Evolutionary conservation across 2,329 filamentous ascomycete species (phyloP).

Genomic region (Grosmannia clavigera): DNA sequence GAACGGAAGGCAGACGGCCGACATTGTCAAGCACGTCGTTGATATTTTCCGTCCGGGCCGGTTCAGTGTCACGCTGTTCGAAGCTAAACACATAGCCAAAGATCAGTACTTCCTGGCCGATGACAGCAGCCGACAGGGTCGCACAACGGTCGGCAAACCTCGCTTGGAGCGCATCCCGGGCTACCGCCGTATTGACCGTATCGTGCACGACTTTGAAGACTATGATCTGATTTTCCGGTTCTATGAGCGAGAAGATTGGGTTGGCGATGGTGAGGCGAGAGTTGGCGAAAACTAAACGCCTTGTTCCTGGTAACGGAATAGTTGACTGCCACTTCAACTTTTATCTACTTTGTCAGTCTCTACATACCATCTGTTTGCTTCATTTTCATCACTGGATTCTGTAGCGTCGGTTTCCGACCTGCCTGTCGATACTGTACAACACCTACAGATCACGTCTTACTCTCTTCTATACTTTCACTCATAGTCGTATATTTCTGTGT

Average conservation of each 20-base stretch:
- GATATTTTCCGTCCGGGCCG: slow-evolving; percentile 94
- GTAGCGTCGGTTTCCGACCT: no score
- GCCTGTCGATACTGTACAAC: no score
- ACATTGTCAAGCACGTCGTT: slow-evolving; percentile 88
- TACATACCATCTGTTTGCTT: background rate
- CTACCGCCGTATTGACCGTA: slow-evolving; percentile 82
- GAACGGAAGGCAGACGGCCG: slow-evolving; percentile 74
- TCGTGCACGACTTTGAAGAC: slow-evolving; percentile 93
- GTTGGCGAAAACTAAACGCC: background rate
- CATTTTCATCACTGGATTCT: no score
- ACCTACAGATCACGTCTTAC: no score
- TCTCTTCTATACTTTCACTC: background rate
- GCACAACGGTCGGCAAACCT: slow-evolving; percentile 31
- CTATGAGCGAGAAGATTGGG: slow-evolving; percentile 81
- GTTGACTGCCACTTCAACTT: background rate
- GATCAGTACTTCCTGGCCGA: slow-evolving; percentile 15
- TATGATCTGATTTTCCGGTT: slow-evolving; percentile 96
- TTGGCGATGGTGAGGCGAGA: slow-evolving; percentile 29
- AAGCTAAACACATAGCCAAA: slow-evolving; percentile 52
- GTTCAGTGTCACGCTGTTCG: slow-evolving; percentile 93
- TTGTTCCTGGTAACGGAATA: background rate
- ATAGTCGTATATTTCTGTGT: background rate
- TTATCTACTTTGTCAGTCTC: background rate
- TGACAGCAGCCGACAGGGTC: slow-evolving; percentile 6
- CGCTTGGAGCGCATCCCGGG: slow-evolving; percentile 70